Conservation (phyloP, 1,284 basidiomycete species). For the Anthracocystis setariae region DNA sequence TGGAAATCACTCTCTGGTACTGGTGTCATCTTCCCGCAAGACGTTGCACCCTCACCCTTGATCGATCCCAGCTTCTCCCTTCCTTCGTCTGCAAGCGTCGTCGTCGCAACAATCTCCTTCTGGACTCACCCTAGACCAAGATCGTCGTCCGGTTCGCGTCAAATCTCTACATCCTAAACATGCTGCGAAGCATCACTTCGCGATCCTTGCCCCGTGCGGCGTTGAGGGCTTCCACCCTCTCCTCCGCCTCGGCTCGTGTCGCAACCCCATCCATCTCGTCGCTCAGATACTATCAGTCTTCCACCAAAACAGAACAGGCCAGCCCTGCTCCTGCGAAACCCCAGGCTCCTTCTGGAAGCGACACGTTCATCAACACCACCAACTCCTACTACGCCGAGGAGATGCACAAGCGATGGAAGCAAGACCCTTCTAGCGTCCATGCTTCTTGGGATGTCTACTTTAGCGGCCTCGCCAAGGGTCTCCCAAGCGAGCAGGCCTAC, state of each 20-base stretch:
- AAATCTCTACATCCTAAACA: constrained; percentile 13
- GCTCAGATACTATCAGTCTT: constrained; percentile 46
- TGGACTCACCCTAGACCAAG: constrained; percentile 1
- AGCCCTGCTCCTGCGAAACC: constrained; percentile 51
- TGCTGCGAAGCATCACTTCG: constrained; percentile 53
- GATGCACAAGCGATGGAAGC: constrained; percentile 69
- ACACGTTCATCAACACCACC: constrained; percentile 72
- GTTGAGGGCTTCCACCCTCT: constrained; percentile 39
- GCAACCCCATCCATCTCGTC: constrained; percentile 26
- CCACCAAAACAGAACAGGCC: constrained; percentile 39
- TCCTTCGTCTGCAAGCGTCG: not conserved
- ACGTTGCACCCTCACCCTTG: not conserved
- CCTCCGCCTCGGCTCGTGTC: constrained; percentile 44
- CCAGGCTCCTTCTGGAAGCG: constrained; percentile 54
- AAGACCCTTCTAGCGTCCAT: constrained; percentile 87
- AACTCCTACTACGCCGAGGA: constrained; percentile 96
- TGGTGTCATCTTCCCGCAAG: constrained; percentile 1
- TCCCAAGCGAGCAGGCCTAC: constrained; percentile 85
- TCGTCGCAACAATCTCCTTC: not conserved
- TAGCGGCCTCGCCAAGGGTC: constrained; percentile 87
- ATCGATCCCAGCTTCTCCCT: not conserved
- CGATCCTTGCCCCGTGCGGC: constrained; percentile 40
- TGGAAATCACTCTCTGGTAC: not conserved
- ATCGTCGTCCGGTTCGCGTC: constrained; percentile 6
- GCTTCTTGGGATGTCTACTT: constrained; percentile 96